phyloP scores from a whole-genome alignment of 805 yeast genomes.

The Alloascoidea africana region DNA sequence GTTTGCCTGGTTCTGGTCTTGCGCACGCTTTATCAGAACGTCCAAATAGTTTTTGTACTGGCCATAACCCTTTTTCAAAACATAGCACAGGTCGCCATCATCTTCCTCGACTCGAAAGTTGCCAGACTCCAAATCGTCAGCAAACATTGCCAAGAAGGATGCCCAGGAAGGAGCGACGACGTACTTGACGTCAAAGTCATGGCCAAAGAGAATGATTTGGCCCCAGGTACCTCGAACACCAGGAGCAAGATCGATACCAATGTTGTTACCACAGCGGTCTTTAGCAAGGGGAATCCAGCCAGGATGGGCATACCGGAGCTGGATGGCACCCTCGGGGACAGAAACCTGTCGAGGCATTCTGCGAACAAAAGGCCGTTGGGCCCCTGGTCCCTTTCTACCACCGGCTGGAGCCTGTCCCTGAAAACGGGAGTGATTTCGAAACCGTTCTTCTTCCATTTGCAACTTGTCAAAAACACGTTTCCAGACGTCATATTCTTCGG shows the following conservation, averaged over 20 bases:
- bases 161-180: constrained; percentile 84
- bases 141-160: constrained; percentile 67
- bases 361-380: neutral
- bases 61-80: constrained; percentile 40
- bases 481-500: constrained; percentile 77
- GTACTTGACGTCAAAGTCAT: constrained; percentile 84
- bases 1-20: constrained; percentile 14
- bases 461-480: constrained; percentile 39
- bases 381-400: neutral
- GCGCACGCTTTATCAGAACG: constrained; percentile 30
- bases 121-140: constrained; percentile 78
- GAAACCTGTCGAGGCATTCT: constrained; percentile 35
- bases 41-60: constrained; percentile 57
- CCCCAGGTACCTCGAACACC: constrained; percentile 74
- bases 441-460: neutral
- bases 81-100: constrained; percentile 32
- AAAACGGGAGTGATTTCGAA: constrained; percentile 9
- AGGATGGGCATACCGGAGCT: constrained; percentile 71
- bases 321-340: constrained; percentile 63
- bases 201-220: constrained; percentile 84
- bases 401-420: too few relatives aligned
- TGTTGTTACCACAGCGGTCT: constrained; percentile 82
- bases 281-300: constrained; percentile 87
- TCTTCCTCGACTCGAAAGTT: constrained; percentile 59
- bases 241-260: constrained; percentile 79